phyloP scores from a whole-genome alignment of 2,329 filamentous ascomycete genomes.

The Stachybotrys echinatus region DNA sequence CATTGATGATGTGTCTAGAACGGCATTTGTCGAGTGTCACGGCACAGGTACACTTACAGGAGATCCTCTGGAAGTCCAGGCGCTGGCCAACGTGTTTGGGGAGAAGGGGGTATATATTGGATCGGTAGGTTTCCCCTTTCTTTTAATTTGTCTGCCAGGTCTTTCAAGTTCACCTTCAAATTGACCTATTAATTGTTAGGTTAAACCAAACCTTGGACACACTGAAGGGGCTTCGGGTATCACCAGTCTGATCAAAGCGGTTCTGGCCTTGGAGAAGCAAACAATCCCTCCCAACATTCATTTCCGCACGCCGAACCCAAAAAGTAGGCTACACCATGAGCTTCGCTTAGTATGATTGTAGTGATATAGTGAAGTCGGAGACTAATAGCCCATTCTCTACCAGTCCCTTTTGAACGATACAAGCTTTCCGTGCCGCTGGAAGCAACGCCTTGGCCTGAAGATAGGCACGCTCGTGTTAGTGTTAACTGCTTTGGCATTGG shows the following conservation, averaged over 20 bases:
- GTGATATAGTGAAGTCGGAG: too few relatives aligned
- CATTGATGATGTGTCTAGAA: constrained; percentile 22
- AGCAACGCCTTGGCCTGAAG: constrained; percentile 5
- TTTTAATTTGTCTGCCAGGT: constrained; percentile 6
- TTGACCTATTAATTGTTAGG: constrained; percentile 14
- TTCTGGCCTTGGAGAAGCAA: constrained; percentile 9
- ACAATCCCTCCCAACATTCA: constrained; percentile 15
- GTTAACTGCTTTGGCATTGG: constrained; percentile 11
- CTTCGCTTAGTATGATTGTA: too few relatives aligned
- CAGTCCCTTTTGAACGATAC: constrained; percentile 13
- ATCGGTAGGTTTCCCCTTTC: constrained; percentile 15
- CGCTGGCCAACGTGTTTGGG: constrained; percentile 5
- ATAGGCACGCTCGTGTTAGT: constrained; percentile 4
- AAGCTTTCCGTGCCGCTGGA: constrained; percentile 25
- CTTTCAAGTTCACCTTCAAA: not conserved
- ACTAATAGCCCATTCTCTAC: too few relatives aligned
- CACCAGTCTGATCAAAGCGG: constrained; percentile 10
- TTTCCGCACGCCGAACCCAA: constrained; percentile 12
- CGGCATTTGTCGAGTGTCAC: constrained; percentile 26
- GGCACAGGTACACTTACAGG: constrained; percentile 11
- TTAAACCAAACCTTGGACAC: constrained; percentile 15
- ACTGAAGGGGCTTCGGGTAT: constrained; percentile 12
- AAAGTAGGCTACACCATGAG: too few relatives aligned
- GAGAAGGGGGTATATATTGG: constrained; percentile 16
- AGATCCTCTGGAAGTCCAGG: constrained; percentile 9